Evolutionary conservation across 495 filamentous ascomycete species (phyloP), one percentile per base, ranked within the genome.

Genomic region (Ramalina intermedia): DNA sequence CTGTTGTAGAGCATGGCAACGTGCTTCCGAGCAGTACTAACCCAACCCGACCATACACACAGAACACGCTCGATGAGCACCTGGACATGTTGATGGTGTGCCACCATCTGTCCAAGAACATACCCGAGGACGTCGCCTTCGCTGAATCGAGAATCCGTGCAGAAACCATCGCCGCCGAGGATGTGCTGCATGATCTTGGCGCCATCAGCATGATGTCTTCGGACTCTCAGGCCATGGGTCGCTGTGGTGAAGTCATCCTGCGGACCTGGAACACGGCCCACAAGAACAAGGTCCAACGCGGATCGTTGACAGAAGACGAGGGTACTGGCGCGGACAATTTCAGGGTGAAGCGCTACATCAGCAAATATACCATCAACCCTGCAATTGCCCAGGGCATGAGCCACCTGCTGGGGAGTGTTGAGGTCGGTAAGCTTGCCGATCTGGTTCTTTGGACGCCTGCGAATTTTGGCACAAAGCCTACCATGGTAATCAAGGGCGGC

Each of bases 71-170:
- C 0, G 91, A 96, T 52, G 91, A 98, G 67, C 91, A 98, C 66
- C 76, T 96, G 1, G 91, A 96, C 64, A 98, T 98, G 91, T 65
- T 98, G 33, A 96, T 96, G 91, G 86, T 94, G 23, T 98, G 91
- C 75, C 91, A 98, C 60, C 93, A 98, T 60, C 67, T 96, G 17
- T 84, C 78, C 41, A 87, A 83, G 65, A 79, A 93, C 60, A 96
- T 96, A 49, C 85, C 87, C 48, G 91, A 98, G 63, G 91, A 98
- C 62, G 84, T 96, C 14, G 86, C 87, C 1, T 98, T 98, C 56
- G 91, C 91, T 37, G 91, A 98, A 66, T 86, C 80, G 43, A 86
- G 91, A 17, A 98, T 98, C 62, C 80, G 91, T 26, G 84, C 86
- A 43, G 87, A 98, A 67, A 98, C 91, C 41, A 98, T 98, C 61